Evolutionary conservation across 2,329 filamentous ascomycete genomes (phyloP).

Genomic region (Endoconidiophora laricicola): DNA sequence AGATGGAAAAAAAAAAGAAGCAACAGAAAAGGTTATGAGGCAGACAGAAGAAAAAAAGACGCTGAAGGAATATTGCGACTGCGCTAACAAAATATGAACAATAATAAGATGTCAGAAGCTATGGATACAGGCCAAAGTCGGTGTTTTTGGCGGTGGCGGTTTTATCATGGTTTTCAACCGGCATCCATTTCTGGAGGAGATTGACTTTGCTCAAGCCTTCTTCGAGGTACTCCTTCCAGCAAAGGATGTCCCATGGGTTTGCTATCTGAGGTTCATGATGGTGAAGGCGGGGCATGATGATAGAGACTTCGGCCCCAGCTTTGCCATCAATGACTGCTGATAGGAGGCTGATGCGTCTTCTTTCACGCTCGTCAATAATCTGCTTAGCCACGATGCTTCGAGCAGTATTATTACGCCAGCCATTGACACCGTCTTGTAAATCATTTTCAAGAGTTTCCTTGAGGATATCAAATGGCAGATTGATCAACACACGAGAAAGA

Average conservation of each 20-base stretch:
- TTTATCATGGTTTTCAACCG: slow-evolving; percentile 2
- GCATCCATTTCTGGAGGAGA: neutral
- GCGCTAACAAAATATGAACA: neutral
- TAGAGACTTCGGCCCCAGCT: slow-evolving; percentile 20
- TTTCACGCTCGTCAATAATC: slow-evolving; percentile 41
- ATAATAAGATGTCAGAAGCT: neutral
- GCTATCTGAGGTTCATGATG: slow-evolving; percentile 24
- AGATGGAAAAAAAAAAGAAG: neutral
- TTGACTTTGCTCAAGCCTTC: slow-evolving; percentile 5
- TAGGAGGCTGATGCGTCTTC: slow-evolving; percentile 31
- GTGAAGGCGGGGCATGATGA: slow-evolving; percentile 22
- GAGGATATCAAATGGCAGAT: slow-evolving; percentile 50
- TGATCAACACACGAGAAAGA: slow-evolving; percentile 51
- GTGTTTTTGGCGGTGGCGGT: neutral
- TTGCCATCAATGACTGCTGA: slow-evolving; percentile 25
- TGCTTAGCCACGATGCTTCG: slow-evolving; percentile 32
- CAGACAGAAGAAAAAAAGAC: neutral
- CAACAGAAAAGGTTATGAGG: neutral
- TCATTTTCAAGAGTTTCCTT: slow-evolving; percentile 44
- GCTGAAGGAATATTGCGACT: neutral
- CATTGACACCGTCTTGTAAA: slow-evolving; percentile 33
- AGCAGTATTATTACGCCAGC: slow-evolving; percentile 31
- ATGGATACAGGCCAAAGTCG: slow-evolving; percentile 11
- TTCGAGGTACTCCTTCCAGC: slow-evolving; percentile 31
- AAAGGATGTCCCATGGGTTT: slow-evolving; percentile 30